These are phyloP conservation scores for Arthroderma uncinatum DNA, from an alignment of 2,329 filamentous ascomycete species.

Conservation along the genomic window DNA sequence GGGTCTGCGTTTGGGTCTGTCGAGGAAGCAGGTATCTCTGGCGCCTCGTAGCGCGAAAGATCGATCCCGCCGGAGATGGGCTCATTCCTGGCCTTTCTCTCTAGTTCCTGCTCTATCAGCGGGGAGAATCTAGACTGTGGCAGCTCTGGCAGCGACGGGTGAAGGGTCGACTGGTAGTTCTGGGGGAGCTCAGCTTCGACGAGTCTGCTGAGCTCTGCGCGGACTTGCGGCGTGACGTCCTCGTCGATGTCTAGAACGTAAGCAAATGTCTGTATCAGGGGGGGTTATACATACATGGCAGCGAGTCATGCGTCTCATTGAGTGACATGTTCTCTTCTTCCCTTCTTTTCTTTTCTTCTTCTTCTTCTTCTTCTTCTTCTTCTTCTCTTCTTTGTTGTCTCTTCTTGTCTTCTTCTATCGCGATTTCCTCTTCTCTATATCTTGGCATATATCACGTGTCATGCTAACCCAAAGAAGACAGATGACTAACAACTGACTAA, in stretches of 20 bases:
- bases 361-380: not conserved
- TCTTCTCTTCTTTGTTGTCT: not conserved
- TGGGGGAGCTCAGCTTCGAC: constrained; percentile 54
- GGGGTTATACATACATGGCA: constrained; percentile 54
- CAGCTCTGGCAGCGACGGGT: constrained; percentile 48
- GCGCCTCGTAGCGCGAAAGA: constrained; percentile 69
- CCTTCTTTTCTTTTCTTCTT: not conserved
- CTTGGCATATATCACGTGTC: not conserved
- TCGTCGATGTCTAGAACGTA: constrained; percentile 61
- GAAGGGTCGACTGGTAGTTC: constrained; percentile 39
- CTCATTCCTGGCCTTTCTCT: constrained; percentile 51
- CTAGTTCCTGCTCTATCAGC: constrained; percentile 56
- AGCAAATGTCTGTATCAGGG: not conserved
- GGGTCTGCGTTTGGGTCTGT: constrained; percentile 23
- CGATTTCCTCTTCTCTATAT: not conserved
- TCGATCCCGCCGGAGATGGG: constrained; percentile 57
- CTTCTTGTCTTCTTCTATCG: not conserved
- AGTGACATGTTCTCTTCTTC: constrained; percentile 47
- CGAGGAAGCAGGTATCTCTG: constrained; percentile 44
- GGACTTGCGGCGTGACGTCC: constrained; percentile 50
- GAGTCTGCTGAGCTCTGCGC: constrained; percentile 56
- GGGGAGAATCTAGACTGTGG: constrained; percentile 50
- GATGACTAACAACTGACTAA: not conserved
- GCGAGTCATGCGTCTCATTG: constrained; percentile 62
- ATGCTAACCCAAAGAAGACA: not conserved